Base-by-base conservation (phyloP, 768 basidiomycete genomes). In the Clitopilus hobsonii region DNA sequence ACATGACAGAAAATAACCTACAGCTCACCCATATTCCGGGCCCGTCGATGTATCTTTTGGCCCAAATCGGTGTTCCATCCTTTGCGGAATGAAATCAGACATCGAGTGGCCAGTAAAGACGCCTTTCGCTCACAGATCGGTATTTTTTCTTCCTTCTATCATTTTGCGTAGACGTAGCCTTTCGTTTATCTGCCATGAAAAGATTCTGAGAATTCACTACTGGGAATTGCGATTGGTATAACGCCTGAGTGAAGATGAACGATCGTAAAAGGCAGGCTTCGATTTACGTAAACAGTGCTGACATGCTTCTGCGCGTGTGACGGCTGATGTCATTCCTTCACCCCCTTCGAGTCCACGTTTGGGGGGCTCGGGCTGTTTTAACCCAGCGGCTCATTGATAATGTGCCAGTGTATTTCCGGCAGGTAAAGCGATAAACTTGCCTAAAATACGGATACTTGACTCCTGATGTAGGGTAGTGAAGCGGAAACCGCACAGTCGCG, bases 1-100 rank as follows among this genome's bases (percentile, higher is more conserved):
- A 8, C 7, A 24, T 54, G 26, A 36, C 13, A 29, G 25, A 28
- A 48, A 41, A 26, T 16, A 38, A 65, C 77, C 63, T 63, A 76
- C 89, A 93, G 62, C 85, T 91, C 8, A 83, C 88, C 91, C 91
- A 94, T 18, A 94, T 71, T 16, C 91, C 91, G 18, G 91, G 91
- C 7, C 91, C 91, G 56, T 89, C 87, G 55, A 92, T 79, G 23
- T 73, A 68, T 38, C 80, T 71, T 67, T 83, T 89, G 20, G 71
- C 77, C 85, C 85, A 86, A 25, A 84, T 77, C 16, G 84, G 78
- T 2, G 82, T 81, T 5, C 87, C 87, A 61, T 88, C 85, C 87
- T 89, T 59, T 32, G 41, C 50, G 18, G 36, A 18, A 36, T 25
- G 22, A 24, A 48, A 38, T 55, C 45, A 53, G 56, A 52, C 26